Evolutionary conservation across 2,329 filamentous ascomycete species (phyloP).

Genomic region (Shiraia bambusicola): DNA sequence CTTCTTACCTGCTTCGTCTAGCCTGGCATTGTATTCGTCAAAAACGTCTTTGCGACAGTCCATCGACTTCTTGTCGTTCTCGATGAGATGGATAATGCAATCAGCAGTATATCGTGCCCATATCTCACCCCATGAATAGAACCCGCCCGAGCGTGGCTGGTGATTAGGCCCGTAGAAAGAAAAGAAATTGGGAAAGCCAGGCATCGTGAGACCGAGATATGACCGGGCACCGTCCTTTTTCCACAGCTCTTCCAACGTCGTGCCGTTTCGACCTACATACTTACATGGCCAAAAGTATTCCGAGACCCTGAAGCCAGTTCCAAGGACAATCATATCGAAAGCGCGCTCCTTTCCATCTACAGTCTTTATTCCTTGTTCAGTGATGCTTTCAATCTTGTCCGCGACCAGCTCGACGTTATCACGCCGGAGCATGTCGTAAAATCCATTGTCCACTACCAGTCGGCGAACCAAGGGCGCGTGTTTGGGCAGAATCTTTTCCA

Average conservation of each 20-base stretch:
- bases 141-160: too few species aligned
- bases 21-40: too few species aligned
- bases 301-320: constrained; percentile 41
- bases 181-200: constrained; percentile 31
- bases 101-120: too few species aligned
- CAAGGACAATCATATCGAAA: constrained; percentile 39
- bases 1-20: too few species aligned
- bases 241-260: constrained; percentile 20
- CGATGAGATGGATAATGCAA: too few species aligned
- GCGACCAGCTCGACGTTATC: constrained; percentile 21
- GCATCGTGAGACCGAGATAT: constrained; percentile 18
- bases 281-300: constrained; percentile 41
- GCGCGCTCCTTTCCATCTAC: constrained; percentile 10
- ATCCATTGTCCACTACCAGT: constrained; percentile 27
- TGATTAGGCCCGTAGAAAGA: too few species aligned
- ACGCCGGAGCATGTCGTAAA: constrained; percentile 21
- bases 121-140: too few species aligned
- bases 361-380: constrained; percentile 21
- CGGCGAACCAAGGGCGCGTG: constrained; percentile 33
- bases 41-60: too few species aligned
- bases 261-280: constrained; percentile 27
- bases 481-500: constrained; percentile 26
- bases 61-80: too few species aligned
- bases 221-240: constrained; percentile 20
- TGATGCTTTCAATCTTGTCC: constrained; percentile 23